Conservation (phyloP, 805 yeast species). For the Millerozyma miso region DNA sequence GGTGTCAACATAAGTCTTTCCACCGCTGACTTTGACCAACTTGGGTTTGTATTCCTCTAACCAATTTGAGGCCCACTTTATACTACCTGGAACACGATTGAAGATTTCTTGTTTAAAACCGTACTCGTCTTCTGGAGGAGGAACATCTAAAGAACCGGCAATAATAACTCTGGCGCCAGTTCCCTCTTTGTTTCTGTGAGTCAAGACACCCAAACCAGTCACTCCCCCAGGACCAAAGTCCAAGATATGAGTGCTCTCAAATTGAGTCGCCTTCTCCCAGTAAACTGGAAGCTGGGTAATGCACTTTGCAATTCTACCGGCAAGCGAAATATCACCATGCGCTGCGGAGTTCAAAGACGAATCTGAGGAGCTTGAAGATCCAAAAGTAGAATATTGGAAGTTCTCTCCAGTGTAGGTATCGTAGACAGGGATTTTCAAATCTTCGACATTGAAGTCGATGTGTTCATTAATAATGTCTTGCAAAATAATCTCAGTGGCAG, state of each 20-base stretch:
- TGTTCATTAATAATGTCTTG: constrained; percentile 58
- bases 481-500: constrained; percentile 64
- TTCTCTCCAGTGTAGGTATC: constrained; percentile 87
- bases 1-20: constrained; percentile 84
- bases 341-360: neutral
- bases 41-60: constrained; percentile 81
- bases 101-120: constrained; percentile 96
- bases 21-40: constrained; percentile 66
- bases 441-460: constrained; percentile 51
- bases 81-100: constrained; percentile 57
- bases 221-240: constrained; percentile 99
- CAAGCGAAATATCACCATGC: neutral
- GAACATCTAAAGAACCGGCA: constrained; percentile 81
- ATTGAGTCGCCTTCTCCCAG: constrained; percentile 89
- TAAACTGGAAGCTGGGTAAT: constrained; percentile 87
- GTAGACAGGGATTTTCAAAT: constrained; percentile 78
- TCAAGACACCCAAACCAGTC: constrained; percentile 91
- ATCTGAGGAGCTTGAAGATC: constrained; percentile 10
- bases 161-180: constrained; percentile 93
- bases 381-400: constrained; percentile 44
- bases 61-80: constrained; percentile 90
- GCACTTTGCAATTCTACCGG: constrained; percentile 60
- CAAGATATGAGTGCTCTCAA: constrained; percentile 78
- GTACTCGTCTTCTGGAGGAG: constrained; percentile 68
- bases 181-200: constrained; percentile 98